Base-by-base conservation (phyloP, 495 filamentous ascomycete genomes). In the Aspergillus sclerotioniger region DNA sequence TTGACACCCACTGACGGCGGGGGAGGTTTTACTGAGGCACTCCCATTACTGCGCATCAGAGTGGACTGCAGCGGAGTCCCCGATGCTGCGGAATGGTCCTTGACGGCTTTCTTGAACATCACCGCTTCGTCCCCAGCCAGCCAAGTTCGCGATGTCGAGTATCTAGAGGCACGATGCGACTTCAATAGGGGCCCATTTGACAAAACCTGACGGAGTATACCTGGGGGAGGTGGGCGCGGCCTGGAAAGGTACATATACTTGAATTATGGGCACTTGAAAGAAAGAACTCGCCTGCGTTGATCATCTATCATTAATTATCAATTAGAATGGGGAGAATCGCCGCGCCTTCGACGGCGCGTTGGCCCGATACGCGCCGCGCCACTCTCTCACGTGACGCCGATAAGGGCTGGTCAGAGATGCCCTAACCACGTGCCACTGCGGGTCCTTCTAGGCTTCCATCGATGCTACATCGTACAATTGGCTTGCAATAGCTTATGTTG, bases 41-140 rank as follows among this genome's bases (percentile, higher is more conserved):
- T 53, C 13, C 63, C 53, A 59, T 74, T 72, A 45, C 56, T 55
- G 31, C 59, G 68, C 1, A 66, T 49, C 1, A 73, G 53, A 41
- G 62, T 75, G 3, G 76, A 67, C 55, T 79, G 71, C 13, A 79
- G 68, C 4, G 76, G 66, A 39, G 71, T 76, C 13, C 66, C 46
- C 4, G 65, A 60, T 29, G 63, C 60, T 45, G 61, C 73, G 6
- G 75, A 64, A 62, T 76, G 72, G 31, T 76, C 70, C 47, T 76
- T 68, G 2, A 77, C 68, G 7, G 76, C 76, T 56, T 76, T 76
- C 35, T 74, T 74, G 45, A 79, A 79, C 76, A 79, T 79, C 6
- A 56, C 54, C 45, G 20, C 51, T 54, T 63, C 60, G 41, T 63
- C 63, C 35, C 54, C 41, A 32, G 56, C 58, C 21, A 51, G 53